phyloP scores from a whole-genome alignment of 495 filamentous ascomycete genomes.

The Letharia columbiana region DNA sequence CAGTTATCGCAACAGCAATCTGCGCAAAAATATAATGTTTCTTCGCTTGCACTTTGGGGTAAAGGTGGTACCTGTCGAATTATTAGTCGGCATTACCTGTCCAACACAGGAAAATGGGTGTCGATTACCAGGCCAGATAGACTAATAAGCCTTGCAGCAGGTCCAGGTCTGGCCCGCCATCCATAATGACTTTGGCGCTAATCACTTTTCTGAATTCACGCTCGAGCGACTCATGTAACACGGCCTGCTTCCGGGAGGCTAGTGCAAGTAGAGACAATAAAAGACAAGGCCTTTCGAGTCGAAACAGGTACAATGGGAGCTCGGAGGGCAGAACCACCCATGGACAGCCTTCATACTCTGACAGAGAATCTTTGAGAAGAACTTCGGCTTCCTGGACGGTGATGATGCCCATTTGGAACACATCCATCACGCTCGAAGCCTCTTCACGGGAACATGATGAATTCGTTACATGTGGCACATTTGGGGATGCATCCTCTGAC shows the following conservation, averaged over 20 bases:
- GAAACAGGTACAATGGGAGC: slow-evolving; percentile 11
- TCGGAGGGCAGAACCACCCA: neutral
- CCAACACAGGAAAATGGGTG: neutral
- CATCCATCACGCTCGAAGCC: neutral
- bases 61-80: slow-evolving; percentile 16
- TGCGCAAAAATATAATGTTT: slow-evolving; percentile 23
- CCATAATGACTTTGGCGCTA: slow-evolving; percentile 20
- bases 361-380: slow-evolving; percentile 2
- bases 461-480: neutral
- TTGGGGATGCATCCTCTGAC: neutral
- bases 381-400: slow-evolving; percentile 9
- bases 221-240: slow-evolving; percentile 19
- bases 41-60: slow-evolving; percentile 15
- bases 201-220: slow-evolving; percentile 15
- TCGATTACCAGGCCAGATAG: slow-evolving; percentile 23
- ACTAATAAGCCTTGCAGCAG: slow-evolving; percentile 27
- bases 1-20: slow-evolving; percentile 25
- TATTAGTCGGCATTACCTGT: neutral
- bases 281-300: slow-evolving; percentile 22
- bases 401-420: slow-evolving; percentile 12
- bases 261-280: slow-evolving; percentile 22
- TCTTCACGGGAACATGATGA: neutral
- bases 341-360: neutral
- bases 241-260: slow-evolving; percentile 18
- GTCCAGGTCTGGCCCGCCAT: slow-evolving; percentile 26